Evolutionary conservation across 257 asterid species (phyloP).

Genomic region (Handroanthus guayacan): DNA sequence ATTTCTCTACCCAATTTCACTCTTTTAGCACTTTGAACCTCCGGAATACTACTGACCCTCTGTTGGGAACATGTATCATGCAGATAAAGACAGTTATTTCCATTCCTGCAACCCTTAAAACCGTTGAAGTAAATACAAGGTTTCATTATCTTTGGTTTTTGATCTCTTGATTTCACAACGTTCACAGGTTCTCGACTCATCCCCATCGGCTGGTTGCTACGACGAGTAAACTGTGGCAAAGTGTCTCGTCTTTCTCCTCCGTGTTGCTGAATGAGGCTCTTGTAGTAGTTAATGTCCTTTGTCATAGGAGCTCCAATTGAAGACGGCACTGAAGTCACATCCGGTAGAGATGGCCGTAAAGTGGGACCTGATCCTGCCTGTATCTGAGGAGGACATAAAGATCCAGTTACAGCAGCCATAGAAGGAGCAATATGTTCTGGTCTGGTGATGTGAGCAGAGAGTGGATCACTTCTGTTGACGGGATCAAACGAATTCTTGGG

Average conservation of each 20-base stretch:
- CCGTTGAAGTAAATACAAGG: constrained; percentile 64
- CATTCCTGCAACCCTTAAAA: constrained; percentile 65
- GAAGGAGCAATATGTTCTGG: constrained; percentile 48
- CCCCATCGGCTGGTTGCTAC: constrained; percentile 35
- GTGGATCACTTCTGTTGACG: constrained; percentile 40
- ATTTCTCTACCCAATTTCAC: constrained; percentile 67
- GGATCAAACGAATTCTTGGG: constrained; percentile 37
- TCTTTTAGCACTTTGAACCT: constrained; percentile 62
- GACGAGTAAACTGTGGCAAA: constrained; percentile 45
- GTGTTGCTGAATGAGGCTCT: constrained; percentile 89
- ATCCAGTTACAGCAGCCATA: constrained; percentile 39
- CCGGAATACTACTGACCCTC: constrained; percentile 42
- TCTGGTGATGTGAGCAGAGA: constrained; percentile 42
- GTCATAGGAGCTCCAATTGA: constrained; percentile 41
- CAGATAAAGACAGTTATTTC: constrained; percentile 54
- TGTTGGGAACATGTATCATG: constrained; percentile 48
- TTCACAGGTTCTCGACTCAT: constrained; percentile 36
- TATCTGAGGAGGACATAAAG: constrained; percentile 53
- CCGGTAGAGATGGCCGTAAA: constrained; percentile 47
- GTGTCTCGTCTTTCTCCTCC: constrained; percentile 81
- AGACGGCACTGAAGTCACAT: constrained; percentile 42
- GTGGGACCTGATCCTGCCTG: constrained; percentile 42
- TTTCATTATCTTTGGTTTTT: constrained; percentile 51
- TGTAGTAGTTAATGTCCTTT: constrained; percentile 78
- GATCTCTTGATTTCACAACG: constrained; percentile 42